These are phyloP conservation scores for Letharia lupina DNA, from an alignment of 495 filamentous ascomycete genomes.

Conservation along the genomic window DNA sequence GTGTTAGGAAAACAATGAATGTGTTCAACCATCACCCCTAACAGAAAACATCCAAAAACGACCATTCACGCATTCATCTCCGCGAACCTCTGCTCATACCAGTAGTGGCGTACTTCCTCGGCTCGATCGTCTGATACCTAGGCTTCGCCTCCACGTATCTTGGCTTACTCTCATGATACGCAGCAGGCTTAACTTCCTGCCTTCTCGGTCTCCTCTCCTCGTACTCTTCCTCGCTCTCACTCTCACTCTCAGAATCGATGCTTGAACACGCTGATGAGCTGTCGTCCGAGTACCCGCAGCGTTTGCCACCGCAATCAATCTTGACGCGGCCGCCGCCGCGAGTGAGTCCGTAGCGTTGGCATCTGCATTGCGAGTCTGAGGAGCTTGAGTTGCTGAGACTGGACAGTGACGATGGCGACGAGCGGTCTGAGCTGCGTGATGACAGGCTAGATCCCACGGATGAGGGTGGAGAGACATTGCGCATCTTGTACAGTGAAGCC, in stretches of 20 bases:
- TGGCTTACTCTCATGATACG: slow-evolving; percentile 3
- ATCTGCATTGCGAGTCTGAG: slow-evolving; percentile 70
- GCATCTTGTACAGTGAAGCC: slow-evolving; percentile 56
- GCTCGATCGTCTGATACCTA: slow-evolving; percentile 19
- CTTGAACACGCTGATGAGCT: slow-evolving; percentile 44
- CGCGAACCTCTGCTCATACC: slow-evolving; percentile 9
- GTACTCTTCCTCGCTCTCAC: slow-evolving; percentile 46
- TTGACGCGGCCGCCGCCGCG: slow-evolving; percentile 85
- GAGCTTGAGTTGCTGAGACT: slow-evolving; percentile 59
- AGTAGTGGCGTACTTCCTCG: slow-evolving; percentile 7
- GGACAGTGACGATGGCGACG: slow-evolving; percentile 62
- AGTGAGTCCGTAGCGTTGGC: slow-evolving; percentile 94
- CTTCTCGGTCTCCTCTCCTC: background rate
- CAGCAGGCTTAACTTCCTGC: background rate
- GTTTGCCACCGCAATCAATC: slow-evolving; percentile 81
- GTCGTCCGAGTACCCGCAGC: slow-evolving; percentile 65
- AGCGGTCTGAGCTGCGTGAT: slow-evolving; percentile 64
- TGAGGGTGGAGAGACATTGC: slow-evolving; percentile 58
- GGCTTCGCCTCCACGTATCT: slow-evolving; percentile 11
- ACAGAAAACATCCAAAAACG: slow-evolving; percentile 6
- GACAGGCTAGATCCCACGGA: slow-evolving; percentile 67
- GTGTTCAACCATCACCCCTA: slow-evolving; percentile 17
- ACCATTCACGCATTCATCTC: slow-evolving; percentile 10
- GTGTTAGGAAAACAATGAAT: slow-evolving; percentile 16
- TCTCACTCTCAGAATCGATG: slow-evolving; percentile 42